A percentile compares a stretch with the other conserved stretches of the same genome.
phyloP scores from a whole-genome alignment of 208 protist species.

The Wallacemonas rigidus region DNA sequence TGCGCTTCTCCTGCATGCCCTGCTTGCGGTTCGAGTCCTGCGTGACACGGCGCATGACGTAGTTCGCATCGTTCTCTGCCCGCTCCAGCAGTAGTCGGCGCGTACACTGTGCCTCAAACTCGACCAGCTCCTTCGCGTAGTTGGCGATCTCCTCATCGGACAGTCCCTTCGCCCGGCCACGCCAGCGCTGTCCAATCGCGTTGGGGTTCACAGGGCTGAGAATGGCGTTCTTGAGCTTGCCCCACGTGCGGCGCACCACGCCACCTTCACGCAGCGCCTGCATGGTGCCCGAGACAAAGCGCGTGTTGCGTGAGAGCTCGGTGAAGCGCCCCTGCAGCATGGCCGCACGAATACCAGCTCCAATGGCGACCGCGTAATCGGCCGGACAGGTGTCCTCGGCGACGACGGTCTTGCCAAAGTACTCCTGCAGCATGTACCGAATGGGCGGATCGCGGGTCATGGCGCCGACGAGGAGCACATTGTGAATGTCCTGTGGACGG shows the following conservation, averaged over 20 bases:
- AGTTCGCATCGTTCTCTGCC: constrained; percentile 86
- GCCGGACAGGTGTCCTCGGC: constrained; percentile 75
- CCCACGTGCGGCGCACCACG: constrained; percentile 39
- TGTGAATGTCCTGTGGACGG: constrained; percentile 70
- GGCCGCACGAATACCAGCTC: constrained; percentile 73
- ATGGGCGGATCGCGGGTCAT: constrained; percentile 93
- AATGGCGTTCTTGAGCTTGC: constrained; percentile 28
- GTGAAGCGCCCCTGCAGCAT: constrained; percentile 87
- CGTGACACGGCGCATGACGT: constrained; percentile 86
- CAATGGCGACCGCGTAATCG: constrained; percentile 90
- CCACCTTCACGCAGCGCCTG: constrained; percentile 67
- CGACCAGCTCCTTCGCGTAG: constrained; percentile 90
- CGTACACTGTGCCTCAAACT: constrained; percentile 84
- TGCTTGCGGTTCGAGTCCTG: constrained; percentile 82
- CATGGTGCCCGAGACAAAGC: constrained; percentile 80
- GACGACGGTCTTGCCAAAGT: constrained; percentile 71
- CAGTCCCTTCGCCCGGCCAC: constrained; percentile 72
- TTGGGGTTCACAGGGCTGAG: constrained; percentile 72
- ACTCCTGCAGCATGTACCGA: constrained; percentile 79
- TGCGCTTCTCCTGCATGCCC: constrained; percentile 89
- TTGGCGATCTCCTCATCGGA: constrained; percentile 83
- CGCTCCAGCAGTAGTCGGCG: constrained; percentile 84
- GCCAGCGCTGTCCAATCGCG: constrained; percentile 87
- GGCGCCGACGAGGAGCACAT: constrained; percentile 87
- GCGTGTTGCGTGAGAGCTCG: constrained; percentile 72